phyloP scores from a whole-genome alignment of 2,329 filamentous ascomycete species.

The Ophiobolus disseminans region DNA sequence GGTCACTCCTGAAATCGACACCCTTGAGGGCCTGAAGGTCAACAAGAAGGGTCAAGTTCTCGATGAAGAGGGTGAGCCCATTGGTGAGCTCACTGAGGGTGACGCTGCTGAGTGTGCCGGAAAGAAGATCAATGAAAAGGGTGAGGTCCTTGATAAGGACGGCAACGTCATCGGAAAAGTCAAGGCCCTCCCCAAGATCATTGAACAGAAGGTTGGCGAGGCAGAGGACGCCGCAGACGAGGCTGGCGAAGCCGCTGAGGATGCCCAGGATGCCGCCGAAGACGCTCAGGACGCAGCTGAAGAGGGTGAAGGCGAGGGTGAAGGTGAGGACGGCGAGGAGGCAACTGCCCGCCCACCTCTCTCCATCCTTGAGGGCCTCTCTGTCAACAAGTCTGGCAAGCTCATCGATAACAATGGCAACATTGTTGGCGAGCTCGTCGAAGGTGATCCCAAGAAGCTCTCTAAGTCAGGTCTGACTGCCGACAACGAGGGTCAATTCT shows the following conservation, averaged over 20 bases:
- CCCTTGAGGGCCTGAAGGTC: constrained; percentile 62
- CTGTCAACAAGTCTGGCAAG: constrained; percentile 60
- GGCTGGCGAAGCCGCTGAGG: constrained; percentile 40
- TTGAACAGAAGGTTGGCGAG: constrained; percentile 45
- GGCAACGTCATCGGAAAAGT: constrained; percentile 69
- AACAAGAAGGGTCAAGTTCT: constrained; percentile 65
- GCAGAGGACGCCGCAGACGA: constrained; percentile 39
- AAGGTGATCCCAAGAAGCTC: constrained; percentile 61
- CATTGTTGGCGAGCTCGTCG: constrained; percentile 58
- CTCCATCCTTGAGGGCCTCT: constrained; percentile 58
- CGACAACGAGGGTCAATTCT: constrained; percentile 59
- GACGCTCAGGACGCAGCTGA: constrained; percentile 21
- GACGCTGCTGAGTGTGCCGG: constrained; percentile 68
- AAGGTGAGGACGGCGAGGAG: constrained; percentile 40
- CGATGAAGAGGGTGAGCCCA: constrained; percentile 61
- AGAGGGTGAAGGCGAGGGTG: constrained; percentile 42
- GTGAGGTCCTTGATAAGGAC: constrained; percentile 69
- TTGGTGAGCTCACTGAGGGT: constrained; percentile 63
- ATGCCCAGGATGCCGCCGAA: constrained; percentile 38
- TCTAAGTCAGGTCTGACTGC: constrained; percentile 56
- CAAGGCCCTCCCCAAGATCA: constrained; percentile 57
- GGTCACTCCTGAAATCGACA: constrained; percentile 54
- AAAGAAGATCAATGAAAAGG: constrained; percentile 70
- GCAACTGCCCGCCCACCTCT: constrained; percentile 54
- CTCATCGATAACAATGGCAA: constrained; percentile 56